phyloP scores from a whole-genome alignment of 352 stramenopile genomes.

The Phytophthora crassamura region DNA sequence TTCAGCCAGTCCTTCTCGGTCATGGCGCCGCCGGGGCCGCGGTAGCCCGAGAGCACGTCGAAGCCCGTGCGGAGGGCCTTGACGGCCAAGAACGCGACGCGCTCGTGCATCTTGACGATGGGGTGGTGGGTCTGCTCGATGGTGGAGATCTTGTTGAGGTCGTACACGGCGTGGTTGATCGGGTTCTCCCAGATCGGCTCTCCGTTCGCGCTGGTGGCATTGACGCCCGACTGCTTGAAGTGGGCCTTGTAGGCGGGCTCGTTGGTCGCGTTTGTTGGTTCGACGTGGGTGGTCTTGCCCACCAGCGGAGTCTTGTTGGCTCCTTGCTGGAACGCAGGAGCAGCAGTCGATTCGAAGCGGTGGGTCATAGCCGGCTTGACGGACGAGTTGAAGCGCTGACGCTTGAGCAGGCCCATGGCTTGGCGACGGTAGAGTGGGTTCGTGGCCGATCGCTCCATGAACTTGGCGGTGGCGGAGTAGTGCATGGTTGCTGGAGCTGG shows the following conservation, averaged over 20 bases:
- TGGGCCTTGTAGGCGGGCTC: conserved; percentile 20
- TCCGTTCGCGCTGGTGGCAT: conserved; percentile 20
- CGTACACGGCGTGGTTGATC: conserved; percentile 49
- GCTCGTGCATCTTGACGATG: conserved; percentile 42
- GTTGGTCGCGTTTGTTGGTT: conserved; percentile 13
- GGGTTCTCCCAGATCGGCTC: conserved; percentile 52
- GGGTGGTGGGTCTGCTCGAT: conserved; percentile 51
- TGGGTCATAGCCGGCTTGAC: neutral
- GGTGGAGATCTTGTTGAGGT: conserved; percentile 42
- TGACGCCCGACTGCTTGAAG: conserved; percentile 19
- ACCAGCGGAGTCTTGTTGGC: neutral
- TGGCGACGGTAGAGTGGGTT: conserved; percentile 2
- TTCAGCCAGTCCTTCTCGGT: conserved; percentile 70
- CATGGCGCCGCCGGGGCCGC: conserved; percentile 64
- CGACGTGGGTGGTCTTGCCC: neutral
- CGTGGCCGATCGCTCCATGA: conserved; percentile 15
- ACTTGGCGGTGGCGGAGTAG: conserved; percentile 18
- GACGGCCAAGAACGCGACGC: conserved; percentile 45
- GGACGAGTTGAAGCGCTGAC: conserved; percentile 3
- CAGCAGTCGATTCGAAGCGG: conserved; percentile 9
- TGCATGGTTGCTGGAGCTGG: too few relatives aligned
- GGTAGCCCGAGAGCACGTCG: conserved; percentile 63
- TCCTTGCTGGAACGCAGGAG: neutral
- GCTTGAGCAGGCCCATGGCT: conserved; percentile 12
- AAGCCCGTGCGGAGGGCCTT: conserved; percentile 55